Evolutionary conservation across 192 early-diverging fungal genomes (phyloP).

Genomic region (Oehlia diaphana): DNA sequence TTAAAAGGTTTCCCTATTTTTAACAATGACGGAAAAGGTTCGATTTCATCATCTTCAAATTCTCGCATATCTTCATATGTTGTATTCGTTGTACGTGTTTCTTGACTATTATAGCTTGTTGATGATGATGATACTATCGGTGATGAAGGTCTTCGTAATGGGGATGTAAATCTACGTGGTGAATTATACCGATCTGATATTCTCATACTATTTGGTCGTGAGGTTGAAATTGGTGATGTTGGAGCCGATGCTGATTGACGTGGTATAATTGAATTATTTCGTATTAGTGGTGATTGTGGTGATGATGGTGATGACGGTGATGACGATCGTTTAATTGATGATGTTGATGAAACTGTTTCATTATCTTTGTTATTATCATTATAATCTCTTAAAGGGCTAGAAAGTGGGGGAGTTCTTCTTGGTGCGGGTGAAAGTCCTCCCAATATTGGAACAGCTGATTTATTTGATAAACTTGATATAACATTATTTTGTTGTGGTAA

Average conservation of each 20-base stretch:
- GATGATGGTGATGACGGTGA: not conserved
- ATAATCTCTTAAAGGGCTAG: not conserved
- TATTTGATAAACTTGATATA: not conserved
- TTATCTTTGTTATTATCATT: not conserved
- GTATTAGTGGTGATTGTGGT: not conserved
- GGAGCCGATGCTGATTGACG: not conserved
- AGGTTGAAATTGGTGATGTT: not conserved
- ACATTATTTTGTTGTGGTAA: not conserved
- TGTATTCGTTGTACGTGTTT: not conserved
- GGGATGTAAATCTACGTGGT: not conserved
- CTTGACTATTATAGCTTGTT: not conserved
- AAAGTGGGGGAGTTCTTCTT: not conserved
- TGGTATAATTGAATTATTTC: not conserved
- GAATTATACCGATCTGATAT: not conserved
- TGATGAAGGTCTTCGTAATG: not conserved
- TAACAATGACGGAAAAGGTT: not conserved
- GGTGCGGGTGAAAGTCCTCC: not conserved
- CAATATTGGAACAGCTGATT: not conserved
- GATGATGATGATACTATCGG: not conserved
- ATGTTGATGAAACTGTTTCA: not conserved
- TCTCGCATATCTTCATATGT: not conserved
- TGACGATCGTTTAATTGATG: not conserved
- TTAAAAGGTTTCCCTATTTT: not conserved
- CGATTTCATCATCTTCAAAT: not conserved
- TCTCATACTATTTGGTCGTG: not conserved